Conservation (phyloP, 495 filamentous ascomycete genomes). For the Penicillium pulvis region DNA sequence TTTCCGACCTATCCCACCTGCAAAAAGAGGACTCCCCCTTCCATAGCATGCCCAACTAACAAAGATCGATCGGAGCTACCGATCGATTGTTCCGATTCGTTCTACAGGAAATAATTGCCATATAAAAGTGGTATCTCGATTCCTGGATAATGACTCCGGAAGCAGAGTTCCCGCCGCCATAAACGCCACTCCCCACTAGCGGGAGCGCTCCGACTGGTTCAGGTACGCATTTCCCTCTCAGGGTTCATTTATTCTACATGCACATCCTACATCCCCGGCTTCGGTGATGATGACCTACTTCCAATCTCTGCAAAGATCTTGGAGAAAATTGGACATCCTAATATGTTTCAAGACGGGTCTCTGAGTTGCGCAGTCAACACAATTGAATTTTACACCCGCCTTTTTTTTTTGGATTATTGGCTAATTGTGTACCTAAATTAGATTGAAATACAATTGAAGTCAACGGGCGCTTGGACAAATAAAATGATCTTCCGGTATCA, state of each 20-base stretch:
- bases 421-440: not conserved
- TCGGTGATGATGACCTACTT: constrained; percentile 20
- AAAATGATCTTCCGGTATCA: not conserved
- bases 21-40: not conserved
- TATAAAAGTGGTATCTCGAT: not conserved
- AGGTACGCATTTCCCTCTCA: constrained; percentile 14
- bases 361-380: constrained; percentile 15
- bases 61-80: not conserved
- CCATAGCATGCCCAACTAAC: not conserved
- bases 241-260: no score
- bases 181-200: constrained; percentile 12
- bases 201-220: constrained; percentile 16
- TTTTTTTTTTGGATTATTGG: not conserved
- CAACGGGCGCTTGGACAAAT: not conserved
- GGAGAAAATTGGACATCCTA: constrained; percentile 23
- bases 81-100: no score
- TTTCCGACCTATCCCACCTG: not conserved
- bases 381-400: not conserved
- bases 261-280: not conserved
- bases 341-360: constrained; percentile 33
- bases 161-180: constrained; percentile 3
- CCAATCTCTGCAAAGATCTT: constrained; percentile 18
- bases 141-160: constrained; percentile 5
- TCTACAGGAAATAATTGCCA: no score
- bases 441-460: not conserved